A percentile compares a stretch with the other conserved stretches of the same genome.
phyloP scores from a whole-genome alignment of 1,284 basidiomycete species.

The Caloboletus firmus region DNA sequence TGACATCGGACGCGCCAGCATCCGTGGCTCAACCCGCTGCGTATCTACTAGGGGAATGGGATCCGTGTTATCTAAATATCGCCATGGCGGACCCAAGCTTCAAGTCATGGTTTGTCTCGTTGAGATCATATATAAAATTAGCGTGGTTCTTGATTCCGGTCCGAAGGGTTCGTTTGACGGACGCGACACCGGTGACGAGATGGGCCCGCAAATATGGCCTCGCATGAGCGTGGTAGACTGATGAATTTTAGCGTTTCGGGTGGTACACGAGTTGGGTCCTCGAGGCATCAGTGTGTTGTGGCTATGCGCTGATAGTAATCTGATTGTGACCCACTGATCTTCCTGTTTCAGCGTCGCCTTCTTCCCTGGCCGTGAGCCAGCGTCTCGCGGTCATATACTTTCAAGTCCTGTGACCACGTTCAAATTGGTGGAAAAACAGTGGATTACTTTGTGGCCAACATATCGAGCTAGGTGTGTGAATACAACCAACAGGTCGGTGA shows the following conservation, averaged over 20 bases:
- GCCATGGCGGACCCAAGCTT: not conserved
- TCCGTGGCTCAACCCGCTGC: no score
- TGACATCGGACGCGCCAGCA: no score
- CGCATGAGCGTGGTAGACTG: constrained; percentile 4
- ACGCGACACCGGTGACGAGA: constrained; percentile 6
- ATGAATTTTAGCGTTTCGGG: constrained; percentile 2
- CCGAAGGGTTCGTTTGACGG: not conserved
- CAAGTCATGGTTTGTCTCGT: not conserved
- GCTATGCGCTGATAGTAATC: constrained; percentile 9
- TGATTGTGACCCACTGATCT: not conserved
- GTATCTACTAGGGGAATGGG: no score
- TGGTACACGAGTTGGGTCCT: constrained; percentile 24
- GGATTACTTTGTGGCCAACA: not conserved
- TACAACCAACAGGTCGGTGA: not conserved
- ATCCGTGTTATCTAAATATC: not conserved
- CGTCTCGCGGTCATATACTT: constrained; percentile 9
- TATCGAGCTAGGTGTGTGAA: constrained; percentile 4
- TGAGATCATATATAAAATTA: not conserved
- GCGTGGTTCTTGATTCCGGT: not conserved
- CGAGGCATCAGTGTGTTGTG: constrained; percentile 22
- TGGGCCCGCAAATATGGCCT: not conserved
- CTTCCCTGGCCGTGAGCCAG: not conserved
- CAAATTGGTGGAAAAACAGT: constrained; percentile 2
- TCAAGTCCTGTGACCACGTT: not conserved
- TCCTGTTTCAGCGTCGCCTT: not conserved